Conservation (phyloP, 164 flowering plant species). For the Vitis rotundifolia region DNA sequence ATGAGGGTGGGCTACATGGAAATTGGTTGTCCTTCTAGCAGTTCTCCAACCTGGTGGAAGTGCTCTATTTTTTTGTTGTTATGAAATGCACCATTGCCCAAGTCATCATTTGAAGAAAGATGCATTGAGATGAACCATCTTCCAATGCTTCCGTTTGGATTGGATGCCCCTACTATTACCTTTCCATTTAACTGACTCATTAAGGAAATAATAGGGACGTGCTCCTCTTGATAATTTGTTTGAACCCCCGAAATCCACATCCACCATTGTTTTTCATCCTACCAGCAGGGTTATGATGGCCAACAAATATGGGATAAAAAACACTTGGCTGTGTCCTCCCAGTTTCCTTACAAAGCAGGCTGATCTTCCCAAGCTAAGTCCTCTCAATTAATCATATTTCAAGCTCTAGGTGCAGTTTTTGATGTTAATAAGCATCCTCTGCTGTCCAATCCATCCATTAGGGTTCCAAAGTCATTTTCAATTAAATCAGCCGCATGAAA, state of each 20-base stretch:
- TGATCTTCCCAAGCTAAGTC: conserved; percentile 46
- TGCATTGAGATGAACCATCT: conserved; percentile 57
- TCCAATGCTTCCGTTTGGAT: conserved; percentile 59
- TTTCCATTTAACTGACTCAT: conserved; percentile 76
- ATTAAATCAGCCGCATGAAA: conserved; percentile 34
- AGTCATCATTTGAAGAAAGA: conserved; percentile 34
- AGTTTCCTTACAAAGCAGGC: conserved; percentile 39
- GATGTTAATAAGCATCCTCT: conserved; percentile 29
- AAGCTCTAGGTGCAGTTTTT: conserved; percentile 29
- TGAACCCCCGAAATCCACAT: conserved; percentile 78
- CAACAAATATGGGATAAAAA: conserved; percentile 39
- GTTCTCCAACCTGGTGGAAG: conserved; percentile 84
- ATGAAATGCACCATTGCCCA: conserved; percentile 25
- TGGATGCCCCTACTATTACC: conserved; percentile 86
- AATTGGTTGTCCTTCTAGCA: conserved; percentile 81
- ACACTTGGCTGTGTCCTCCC: conserved; percentile 45
- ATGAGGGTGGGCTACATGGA: conserved; percentile 72
- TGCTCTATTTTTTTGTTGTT: conserved; percentile 35
- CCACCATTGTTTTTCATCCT: conserved; percentile 45
- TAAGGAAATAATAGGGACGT: conserved; percentile 77
- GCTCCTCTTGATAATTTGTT: conserved; percentile 59
- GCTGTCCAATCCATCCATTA: conserved; percentile 22
- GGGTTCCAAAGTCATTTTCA: conserved; percentile 31
- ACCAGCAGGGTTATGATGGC: conserved; percentile 34
- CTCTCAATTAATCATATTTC: conserved; percentile 39